Evolutionary conservation across 176 grass and related monocot genomes (phyloP).

Genomic region (Aegilops longissima): DNA sequence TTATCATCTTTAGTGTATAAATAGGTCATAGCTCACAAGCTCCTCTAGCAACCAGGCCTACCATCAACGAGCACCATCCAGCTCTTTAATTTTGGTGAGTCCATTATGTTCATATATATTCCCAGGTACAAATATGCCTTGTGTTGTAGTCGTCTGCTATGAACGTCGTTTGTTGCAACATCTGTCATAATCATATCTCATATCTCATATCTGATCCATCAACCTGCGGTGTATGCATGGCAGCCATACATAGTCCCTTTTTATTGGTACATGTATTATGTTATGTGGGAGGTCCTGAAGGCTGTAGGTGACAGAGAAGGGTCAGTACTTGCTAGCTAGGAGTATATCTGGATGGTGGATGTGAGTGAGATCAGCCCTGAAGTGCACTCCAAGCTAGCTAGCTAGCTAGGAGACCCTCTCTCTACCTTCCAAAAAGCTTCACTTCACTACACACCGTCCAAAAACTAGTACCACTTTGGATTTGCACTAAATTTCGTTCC

Average conservation of each 20-base stretch:
- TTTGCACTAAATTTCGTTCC: background rate
- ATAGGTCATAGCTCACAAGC: too few relatives aligned
- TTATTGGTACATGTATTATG: background rate
- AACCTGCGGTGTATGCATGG: background rate
- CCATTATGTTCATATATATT: background rate
- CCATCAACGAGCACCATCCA: background rate
- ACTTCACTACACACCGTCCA: conserved; percentile 20
- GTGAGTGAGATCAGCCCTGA: conserved; percentile 51
- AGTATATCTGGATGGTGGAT: conserved; percentile 42
- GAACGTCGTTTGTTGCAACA: background rate
- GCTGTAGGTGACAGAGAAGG: conserved; percentile 27
- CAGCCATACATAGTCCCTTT: background rate
- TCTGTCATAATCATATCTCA: background rate
- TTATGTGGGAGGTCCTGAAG: background rate
- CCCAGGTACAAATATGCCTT: background rate
- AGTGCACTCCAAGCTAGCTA: conserved; percentile 93
- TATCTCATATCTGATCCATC: background rate
- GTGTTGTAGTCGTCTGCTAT: background rate
- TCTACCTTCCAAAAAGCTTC: conserved; percentile 54
- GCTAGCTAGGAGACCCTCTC: conserved; percentile 45
- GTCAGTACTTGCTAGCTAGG: background rate
- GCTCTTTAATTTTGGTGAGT: background rate
- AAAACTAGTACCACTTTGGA: conserved; percentile 10
- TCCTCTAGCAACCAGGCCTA: background rate
- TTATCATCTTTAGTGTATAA: background rate